Evolutionary conservation across 495 filamentous ascomycete species (phyloP), one percentile per base, ranked within the genome.

Genomic region (Hypomontagnella monticulosa): DNA sequence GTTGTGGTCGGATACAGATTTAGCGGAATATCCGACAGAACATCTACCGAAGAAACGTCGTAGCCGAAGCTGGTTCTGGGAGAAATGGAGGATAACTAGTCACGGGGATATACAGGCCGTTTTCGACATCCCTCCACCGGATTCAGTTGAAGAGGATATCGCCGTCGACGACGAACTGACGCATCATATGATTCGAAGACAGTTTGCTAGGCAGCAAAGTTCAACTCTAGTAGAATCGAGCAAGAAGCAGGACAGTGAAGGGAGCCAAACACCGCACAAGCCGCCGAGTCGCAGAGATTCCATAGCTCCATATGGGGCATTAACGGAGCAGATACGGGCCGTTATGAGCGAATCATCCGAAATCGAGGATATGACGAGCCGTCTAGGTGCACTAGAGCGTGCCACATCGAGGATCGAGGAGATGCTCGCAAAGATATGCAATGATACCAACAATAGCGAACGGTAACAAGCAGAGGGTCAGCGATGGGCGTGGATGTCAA

Each of bases 61-160:
- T 51, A 69, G 67, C 57, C 56, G 63, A 65, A 64, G 50, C 32
- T 71, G 54, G 53, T 79, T 80, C 64, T 79, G 78, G 75, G 77
- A 81, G 58, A 78, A 73, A 50, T 82, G 79, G 78, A 75, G 80
- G 23, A 86, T 75, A 56, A 79, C 80, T 2, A 83, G 84, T 10
- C 87, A 91, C 72, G 84, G 85, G 41, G 88, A 91, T 72, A 81
- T 90, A 23, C 79, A 86, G 49, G 82, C 87, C 7, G 88, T 90
- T 3, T 91, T 92, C 61, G 87, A 90, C 36, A 77, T 83, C 5
- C 85, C 89, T 33, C 88, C 86, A 14, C 89, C 89, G 10, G 81
- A 88, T 51, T 78, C 76, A 2, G 79, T 89, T 1, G 66, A 81
- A n/a, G 63, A 81, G 32, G 77, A 83, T 47, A 85, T 89, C 33